These are phyloP conservation scores for Orbilia oligospora DNA, from an alignment of 2,329 filamentous ascomycete genomes.

Conservation along the genomic window DNA sequence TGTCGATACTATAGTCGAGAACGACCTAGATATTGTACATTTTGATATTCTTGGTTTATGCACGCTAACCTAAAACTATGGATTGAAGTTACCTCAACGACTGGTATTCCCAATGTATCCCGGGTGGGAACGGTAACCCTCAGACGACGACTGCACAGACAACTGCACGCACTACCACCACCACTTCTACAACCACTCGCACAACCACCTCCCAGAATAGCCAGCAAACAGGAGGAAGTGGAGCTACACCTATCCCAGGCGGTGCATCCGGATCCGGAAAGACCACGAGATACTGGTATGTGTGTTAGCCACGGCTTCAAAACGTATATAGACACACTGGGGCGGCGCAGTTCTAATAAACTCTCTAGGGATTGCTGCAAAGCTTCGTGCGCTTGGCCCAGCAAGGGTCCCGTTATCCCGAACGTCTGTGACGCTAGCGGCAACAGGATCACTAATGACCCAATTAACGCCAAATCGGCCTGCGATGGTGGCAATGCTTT, in stretches of 20 bases:
- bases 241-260: slow-evolving; percentile 39
- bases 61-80: neutral
- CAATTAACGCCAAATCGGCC: slow-evolving; percentile 65
- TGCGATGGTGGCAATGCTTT: slow-evolving; percentile 74
- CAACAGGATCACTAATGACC: slow-evolving; percentile 55
- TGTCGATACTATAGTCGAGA: neutral
- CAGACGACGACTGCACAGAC: slow-evolving; percentile 27
- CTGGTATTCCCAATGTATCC: slow-evolving; percentile 64
- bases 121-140: slow-evolving; percentile 48
- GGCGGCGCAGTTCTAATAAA: slow-evolving; percentile 66
- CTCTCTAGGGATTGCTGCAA: slow-evolving; percentile 76
- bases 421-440: slow-evolving; percentile 55
- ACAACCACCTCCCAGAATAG: slow-evolving; percentile 39
- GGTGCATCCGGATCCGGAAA: slow-evolving; percentile 64
- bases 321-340: slow-evolving; percentile 65
- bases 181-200: slow-evolving; percentile 29
- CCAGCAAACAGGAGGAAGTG: slow-evolving; percentile 20
- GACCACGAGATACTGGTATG: slow-evolving; percentile 66
- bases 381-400: slow-evolving; percentile 73
- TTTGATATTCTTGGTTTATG: too few relatives aligned
- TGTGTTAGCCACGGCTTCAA: neutral
- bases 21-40: neutral
- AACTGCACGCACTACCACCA: slow-evolving; percentile 26
- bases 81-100: slow-evolving; percentile 54
- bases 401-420: slow-evolving; percentile 60